Evolutionary conservation across 2,329 filamentous ascomycete genomes (phyloP).

Genomic region (Scedosporium apiospermum): DNA sequence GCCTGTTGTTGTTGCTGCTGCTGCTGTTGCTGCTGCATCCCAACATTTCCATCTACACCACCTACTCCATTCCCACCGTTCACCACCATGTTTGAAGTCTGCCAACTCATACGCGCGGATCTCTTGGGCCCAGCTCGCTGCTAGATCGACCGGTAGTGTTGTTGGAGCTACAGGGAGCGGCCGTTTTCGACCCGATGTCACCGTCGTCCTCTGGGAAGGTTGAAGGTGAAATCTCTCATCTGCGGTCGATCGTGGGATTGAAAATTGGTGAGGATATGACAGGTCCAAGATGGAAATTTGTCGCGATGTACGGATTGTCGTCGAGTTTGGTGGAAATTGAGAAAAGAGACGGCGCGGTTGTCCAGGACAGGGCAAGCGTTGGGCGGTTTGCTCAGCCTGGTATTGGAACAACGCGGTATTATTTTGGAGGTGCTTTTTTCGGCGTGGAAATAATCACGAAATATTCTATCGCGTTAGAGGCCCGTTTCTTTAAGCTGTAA

Average conservation of each 20-base stretch:
- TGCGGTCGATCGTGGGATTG: not conserved
- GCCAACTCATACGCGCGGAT: slow-evolving; percentile 21
- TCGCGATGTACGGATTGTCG: not conserved
- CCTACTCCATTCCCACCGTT: slow-evolving; percentile 26
- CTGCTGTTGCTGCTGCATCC: slow-evolving; percentile 8
- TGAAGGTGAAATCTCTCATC: slow-evolving; percentile 1
- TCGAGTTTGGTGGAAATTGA: not conserved
- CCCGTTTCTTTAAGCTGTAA: not conserved
- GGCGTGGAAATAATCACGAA: not conserved
- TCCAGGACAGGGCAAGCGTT: not conserved
- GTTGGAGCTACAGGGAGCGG: not conserved
- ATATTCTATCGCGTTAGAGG: not conserved
- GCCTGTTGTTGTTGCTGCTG: slow-evolving; percentile 24
- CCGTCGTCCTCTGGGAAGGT: slow-evolving; percentile 29
- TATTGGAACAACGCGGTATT: not conserved
- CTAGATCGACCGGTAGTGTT: not conserved
- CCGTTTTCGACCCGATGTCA: slow-evolving; percentile 23
- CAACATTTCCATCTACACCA: slow-evolving; percentile 10
- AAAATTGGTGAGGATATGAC: not conserved
- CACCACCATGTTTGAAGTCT: slow-evolving; percentile 27
- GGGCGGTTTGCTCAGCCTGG: not conserved
- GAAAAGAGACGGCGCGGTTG: not conserved
- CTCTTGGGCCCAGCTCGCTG: not conserved
- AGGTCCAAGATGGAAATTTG: not conserved
- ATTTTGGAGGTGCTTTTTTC: not conserved